phyloP scores from a whole-genome alignment of 1,284 basidiomycete genomes.

The Phellopilus nigrolimitatus region DNA sequence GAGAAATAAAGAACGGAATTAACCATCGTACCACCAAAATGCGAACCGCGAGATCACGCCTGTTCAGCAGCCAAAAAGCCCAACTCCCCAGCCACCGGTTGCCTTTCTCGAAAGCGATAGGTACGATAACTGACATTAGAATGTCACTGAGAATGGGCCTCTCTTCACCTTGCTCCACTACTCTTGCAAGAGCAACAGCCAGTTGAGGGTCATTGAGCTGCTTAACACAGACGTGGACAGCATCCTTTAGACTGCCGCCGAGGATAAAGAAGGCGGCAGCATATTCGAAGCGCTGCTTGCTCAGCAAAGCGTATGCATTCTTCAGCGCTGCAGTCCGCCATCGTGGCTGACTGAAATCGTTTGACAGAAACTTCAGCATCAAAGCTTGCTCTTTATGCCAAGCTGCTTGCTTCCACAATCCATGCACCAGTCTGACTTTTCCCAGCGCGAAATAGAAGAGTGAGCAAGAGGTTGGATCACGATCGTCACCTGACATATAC shows the following conservation, averaged over 20 bases:
- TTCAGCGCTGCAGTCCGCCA: conserved; percentile 95
- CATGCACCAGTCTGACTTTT: conserved; percentile 88
- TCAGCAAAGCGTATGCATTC: conserved; percentile 91
- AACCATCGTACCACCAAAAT: conserved; percentile 63
- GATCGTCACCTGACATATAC: conserved; percentile 79
- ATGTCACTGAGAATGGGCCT: conserved; percentile 76
- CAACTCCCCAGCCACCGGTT: conserved; percentile 96
- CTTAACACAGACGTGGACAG: conserved; percentile 86
- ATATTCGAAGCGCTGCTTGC: conserved; percentile 93
- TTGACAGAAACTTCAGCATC: conserved; percentile 91
- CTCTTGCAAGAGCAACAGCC: conserved; percentile 81
- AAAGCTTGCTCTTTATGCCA: conserved; percentile 88
- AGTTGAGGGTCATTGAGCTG: conserved; percentile 89
- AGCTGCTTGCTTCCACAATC: conserved; percentile 91
- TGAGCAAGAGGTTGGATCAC: conserved; percentile 87
- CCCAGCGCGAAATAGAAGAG: conserved; percentile 94
- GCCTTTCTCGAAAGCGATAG: conserved; percentile 78
- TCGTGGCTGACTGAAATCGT: conserved; percentile 82
- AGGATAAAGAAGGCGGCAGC: conserved; percentile 97
- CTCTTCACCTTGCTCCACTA: conserved; percentile 77
- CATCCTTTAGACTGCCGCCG: conserved; percentile 84
- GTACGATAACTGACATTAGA: conserved; percentile 71
- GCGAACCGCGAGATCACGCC: conserved; percentile 81
- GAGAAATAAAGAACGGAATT: neutral
- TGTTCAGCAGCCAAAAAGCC: conserved; percentile 89